A percentile compares a stretch with the other conserved stretches of the same genome.
phyloP scores from a whole-genome alignment of 163 green algal genomes.

The Scenedesmus sp. region DNA sequence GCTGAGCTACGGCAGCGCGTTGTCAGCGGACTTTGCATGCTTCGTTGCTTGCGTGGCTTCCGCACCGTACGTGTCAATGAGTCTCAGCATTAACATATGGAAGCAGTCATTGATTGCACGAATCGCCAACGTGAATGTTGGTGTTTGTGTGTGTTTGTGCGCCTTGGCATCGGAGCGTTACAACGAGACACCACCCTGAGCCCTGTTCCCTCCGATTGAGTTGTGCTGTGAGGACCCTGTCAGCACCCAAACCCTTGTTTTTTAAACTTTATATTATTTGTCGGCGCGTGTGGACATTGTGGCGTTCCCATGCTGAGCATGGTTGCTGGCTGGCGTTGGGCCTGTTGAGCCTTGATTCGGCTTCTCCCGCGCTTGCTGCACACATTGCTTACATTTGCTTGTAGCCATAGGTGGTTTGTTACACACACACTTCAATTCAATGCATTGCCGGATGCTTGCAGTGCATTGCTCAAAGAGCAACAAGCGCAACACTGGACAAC shows the following conservation, averaged over 20 bases:
- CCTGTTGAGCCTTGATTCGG: too few relatives aligned
- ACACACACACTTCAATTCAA: too few relatives aligned
- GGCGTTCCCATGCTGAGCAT: background rate
- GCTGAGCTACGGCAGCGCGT: background rate
- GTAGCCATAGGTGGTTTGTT: too few relatives aligned
- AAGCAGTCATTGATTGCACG: too few relatives aligned
- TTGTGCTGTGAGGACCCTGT: background rate
- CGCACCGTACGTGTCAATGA: background rate
- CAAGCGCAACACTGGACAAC: too few relatives aligned
- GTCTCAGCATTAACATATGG: background rate
- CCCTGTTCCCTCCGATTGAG: background rate
- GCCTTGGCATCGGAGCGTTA: background rate
- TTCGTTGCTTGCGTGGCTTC: background rate
- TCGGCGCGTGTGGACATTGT: background rate
- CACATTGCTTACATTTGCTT: too few relatives aligned
- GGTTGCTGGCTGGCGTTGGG: background rate
- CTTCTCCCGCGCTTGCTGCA: too few relatives aligned
- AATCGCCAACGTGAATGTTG: background rate
- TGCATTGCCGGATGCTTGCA: background rate
- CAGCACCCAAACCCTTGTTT: too few relatives aligned
- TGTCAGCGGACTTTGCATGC: background rate
- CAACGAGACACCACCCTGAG: background rate
- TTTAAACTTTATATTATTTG: too few relatives aligned
- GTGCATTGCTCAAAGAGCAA: background rate
- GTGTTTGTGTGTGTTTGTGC: background rate